Percentiles rank a stretch among this genome's conserved stretches.
Conservation (phyloP, 257 asterid genomes). For the Primulina huaijiensis region DNA sequence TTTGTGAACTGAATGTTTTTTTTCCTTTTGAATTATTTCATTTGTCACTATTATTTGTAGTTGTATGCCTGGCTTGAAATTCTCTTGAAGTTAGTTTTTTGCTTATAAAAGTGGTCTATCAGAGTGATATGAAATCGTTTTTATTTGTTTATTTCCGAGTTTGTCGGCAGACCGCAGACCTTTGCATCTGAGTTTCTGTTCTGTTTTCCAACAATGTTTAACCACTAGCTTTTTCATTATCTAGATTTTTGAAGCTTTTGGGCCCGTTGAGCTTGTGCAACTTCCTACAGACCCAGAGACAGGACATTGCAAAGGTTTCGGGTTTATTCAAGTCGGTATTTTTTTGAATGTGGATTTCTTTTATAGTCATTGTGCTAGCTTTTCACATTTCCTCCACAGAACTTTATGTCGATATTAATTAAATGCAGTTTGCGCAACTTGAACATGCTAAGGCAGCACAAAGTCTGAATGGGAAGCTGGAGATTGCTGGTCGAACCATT, state of each 20-base stretch:
- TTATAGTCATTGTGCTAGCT: not conserved
- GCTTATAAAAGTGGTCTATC: not conserved
- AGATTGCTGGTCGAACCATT: slow-evolving; percentile 93
- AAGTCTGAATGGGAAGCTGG: slow-evolving; percentile 87
- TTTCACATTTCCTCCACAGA: not conserved
- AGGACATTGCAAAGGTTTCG: slow-evolving; percentile 99
- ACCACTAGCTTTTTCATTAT: slow-evolving; percentile 10
- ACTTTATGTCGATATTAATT: slow-evolving; percentile 15
- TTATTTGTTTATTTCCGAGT: not conserved
- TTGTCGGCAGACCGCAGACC: not conserved
- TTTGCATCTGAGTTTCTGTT: not conserved
- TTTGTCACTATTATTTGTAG: not conserved
- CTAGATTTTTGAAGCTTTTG: slow-evolving; percentile 97
- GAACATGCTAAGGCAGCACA: slow-evolving; percentile 97
- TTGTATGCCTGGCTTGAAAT: not conserved
- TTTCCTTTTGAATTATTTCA: not conserved
- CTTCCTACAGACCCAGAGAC: slow-evolving; percentile 98
- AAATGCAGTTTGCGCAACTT: slow-evolving; percentile 68
- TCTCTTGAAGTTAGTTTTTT: not conserved
- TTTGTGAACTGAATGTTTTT: not conserved
- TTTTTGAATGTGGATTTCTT: slow-evolving; percentile 17
- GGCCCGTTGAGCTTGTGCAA: slow-evolving; percentile 97
- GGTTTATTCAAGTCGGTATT: slow-evolving; percentile 94
- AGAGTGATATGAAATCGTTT: not conserved
- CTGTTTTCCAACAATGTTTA: not conserved